These are phyloP conservation scores for Russula vinacea DNA, from an alignment of 768 basidiomycete species.

Conservation along the genomic window DNA sequence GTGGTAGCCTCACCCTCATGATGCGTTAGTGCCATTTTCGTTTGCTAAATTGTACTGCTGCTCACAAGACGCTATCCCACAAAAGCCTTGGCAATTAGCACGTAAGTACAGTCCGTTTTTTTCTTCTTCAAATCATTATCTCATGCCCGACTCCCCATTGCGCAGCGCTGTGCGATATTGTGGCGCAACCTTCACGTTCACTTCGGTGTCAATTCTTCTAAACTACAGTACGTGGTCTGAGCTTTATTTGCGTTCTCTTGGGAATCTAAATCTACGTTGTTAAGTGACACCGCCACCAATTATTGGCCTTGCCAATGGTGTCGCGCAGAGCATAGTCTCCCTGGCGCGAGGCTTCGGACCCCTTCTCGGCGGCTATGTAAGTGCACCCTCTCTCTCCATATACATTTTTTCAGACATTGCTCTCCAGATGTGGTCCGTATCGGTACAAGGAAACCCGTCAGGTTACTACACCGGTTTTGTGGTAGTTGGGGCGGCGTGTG, in stretches of 20 bases:
- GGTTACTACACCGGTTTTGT: conserved; percentile 27
- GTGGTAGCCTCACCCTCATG: conserved; percentile 81
- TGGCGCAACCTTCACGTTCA: conserved; percentile 86
- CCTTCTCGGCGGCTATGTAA: conserved; percentile 77
- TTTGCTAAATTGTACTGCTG: conserved; percentile 21
- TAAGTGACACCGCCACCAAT: conserved; percentile 87
- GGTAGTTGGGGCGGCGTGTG: conserved; percentile 17
- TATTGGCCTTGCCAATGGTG: conserved; percentile 89
- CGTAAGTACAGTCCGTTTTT: conserved; percentile 50
- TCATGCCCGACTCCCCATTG: background rate
- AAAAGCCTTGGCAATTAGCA: conserved; percentile 71
- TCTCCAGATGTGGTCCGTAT: conserved; percentile 27
- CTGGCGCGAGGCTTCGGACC: conserved; percentile 90
- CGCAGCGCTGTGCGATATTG: conserved; percentile 81
- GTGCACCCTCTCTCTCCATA: background rate
- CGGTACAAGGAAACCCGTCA: conserved; percentile 20
- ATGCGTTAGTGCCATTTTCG: conserved; percentile 46
- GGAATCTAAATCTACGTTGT: conserved; percentile 17
- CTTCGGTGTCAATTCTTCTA: conserved; percentile 81
- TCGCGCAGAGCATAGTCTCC: conserved; percentile 93
- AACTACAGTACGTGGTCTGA: conserved; percentile 62
- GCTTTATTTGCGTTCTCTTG: background rate
- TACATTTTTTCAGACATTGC: background rate
- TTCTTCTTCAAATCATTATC: background rate
- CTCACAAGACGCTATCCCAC: conserved; percentile 15